These are phyloP conservation scores for Casuarina equisetifolia DNA, from an alignment of 306 rosid species.

Conservation along the genomic window DNA sequence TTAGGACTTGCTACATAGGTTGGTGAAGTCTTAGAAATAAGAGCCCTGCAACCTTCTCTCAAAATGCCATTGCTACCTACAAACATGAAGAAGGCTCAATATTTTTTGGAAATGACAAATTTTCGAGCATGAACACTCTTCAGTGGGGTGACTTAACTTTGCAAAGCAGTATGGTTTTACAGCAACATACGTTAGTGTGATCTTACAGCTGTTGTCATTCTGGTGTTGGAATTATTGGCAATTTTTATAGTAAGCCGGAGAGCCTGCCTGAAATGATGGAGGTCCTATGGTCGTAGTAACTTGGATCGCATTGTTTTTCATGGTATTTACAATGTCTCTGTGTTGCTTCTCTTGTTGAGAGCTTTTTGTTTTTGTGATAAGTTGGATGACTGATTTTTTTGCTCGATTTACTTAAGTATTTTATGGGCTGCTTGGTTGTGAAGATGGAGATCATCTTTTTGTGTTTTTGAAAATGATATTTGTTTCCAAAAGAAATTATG, in stretches of 20 bases:
- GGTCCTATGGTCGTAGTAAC: background rate
- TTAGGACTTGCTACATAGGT: background rate
- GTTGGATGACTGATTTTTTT: background rate
- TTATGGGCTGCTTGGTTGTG: background rate
- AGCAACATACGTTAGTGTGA: background rate
- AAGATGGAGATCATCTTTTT: background rate
- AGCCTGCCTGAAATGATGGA: background rate
- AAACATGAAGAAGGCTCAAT: background rate
- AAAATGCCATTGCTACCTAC: background rate
- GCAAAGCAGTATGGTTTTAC: background rate
- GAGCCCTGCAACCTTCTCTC: background rate
- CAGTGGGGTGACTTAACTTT: background rate
- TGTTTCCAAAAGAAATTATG: background rate
- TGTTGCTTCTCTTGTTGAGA: background rate
- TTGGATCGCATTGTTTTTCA: background rate
- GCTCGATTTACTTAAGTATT: background rate
- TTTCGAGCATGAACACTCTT: background rate
- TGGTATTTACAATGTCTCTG: background rate
- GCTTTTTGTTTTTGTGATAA: background rate
- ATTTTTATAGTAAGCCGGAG: background rate
- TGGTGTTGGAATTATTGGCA: background rate
- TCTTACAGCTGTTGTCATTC: background rate
- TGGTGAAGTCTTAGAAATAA: background rate
- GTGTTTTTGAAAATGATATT: background rate
- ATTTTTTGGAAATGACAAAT: background rate